Percentiles rank a stretch among this genome's conserved stretches.
Evolutionary conservation across 192 early-diverging fungal genomes (phyloP).

Genomic region (Backusella sp.): DNA sequence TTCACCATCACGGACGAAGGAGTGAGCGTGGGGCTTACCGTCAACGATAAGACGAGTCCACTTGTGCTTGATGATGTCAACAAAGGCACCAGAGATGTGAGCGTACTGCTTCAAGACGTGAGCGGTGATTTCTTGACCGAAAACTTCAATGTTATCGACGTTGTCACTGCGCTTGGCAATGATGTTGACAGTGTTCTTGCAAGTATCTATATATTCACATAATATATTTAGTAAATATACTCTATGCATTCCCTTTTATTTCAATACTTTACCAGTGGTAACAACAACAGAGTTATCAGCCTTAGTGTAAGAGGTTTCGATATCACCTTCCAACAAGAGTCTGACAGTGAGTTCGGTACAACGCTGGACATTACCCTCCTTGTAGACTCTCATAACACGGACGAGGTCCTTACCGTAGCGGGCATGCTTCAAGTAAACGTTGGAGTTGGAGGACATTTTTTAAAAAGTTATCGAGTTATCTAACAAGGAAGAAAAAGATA

Average conservation of each 20-base stretch:
- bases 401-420: slow-evolving; percentile 80
- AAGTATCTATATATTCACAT: slow-evolving; percentile 44
- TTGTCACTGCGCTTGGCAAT: slow-evolving; percentile 68
- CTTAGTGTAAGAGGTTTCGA: slow-evolving; percentile 68
- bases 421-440: slow-evolving; percentile 41
- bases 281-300: slow-evolving; percentile 76
- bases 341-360: slow-evolving; percentile 69
- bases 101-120: slow-evolving; percentile 73
- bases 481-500: background rate
- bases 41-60: slow-evolving; percentile 73
- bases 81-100: slow-evolving; percentile 62
- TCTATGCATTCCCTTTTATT: background rate
- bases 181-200: slow-evolving; percentile 77
- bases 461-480: background rate
- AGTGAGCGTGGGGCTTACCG: slow-evolving; percentile 64
- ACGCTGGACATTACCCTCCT: slow-evolving; percentile 57
- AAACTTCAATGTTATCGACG: slow-evolving; percentile 72
- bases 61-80: slow-evolving; percentile 69
- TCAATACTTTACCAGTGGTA: slow-evolving; percentile 49
- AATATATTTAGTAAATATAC: background rate
- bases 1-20: slow-evolving; percentile 72
- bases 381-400: slow-evolving; percentile 70
- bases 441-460: slow-evolving; percentile 22
- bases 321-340: slow-evolving; percentile 54
- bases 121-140: slow-evolving; percentile 63